phyloP scores from a whole-genome alignment of 2,329 filamentous ascomycete species.

The Colletotrichum graminicola region DNA sequence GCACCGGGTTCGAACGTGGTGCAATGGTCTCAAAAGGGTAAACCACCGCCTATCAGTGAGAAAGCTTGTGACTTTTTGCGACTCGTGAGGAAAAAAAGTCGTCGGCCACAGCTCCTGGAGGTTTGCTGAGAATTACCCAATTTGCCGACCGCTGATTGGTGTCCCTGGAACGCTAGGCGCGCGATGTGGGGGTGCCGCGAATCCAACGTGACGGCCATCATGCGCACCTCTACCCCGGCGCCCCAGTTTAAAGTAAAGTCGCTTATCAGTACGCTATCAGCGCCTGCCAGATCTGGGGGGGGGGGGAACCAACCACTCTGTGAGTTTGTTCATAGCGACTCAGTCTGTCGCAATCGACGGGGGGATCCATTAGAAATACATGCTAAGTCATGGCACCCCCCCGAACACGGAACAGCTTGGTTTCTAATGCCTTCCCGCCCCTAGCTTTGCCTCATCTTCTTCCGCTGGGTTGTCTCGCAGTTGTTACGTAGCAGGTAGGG shows the following conservation, averaged over 20 bases:
- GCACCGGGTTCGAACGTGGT: not conserved
- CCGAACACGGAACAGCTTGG: slow-evolving; percentile 30
- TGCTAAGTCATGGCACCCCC: slow-evolving; percentile 37
- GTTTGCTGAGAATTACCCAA: slow-evolving; percentile 42
- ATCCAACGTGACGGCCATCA: slow-evolving; percentile 26
- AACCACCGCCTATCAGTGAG: not conserved
- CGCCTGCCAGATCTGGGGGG: slow-evolving; percentile 32
- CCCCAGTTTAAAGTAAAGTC: slow-evolving; percentile 15
- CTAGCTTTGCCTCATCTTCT: slow-evolving; percentile 6
- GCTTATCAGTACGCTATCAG: slow-evolving; percentile 38
- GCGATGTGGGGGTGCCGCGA: slow-evolving; percentile 20
- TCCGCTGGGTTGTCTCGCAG: not conserved
- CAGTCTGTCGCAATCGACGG: slow-evolving; percentile 30
- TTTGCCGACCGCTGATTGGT: slow-evolving; percentile 30
- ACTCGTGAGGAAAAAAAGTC: slow-evolving; percentile 36
- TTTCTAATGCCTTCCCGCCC: slow-evolving; percentile 10
- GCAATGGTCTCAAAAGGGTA: not conserved
- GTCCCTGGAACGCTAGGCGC: not conserved
- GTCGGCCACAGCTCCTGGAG: slow-evolving; percentile 21
- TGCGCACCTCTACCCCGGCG: slow-evolving; percentile 20
- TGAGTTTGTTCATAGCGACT: slow-evolving; percentile 35
- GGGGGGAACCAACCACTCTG: not conserved
- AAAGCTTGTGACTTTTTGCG: slow-evolving; percentile 34
- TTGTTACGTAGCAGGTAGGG: not conserved
- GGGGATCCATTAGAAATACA: slow-evolving; percentile 35